Percentiles rank a stretch among this genome's conserved stretches.
Evolutionary conservation across 768 basidiomycete species (phyloP).

Genomic region (Lyophyllum shimeji): DNA sequence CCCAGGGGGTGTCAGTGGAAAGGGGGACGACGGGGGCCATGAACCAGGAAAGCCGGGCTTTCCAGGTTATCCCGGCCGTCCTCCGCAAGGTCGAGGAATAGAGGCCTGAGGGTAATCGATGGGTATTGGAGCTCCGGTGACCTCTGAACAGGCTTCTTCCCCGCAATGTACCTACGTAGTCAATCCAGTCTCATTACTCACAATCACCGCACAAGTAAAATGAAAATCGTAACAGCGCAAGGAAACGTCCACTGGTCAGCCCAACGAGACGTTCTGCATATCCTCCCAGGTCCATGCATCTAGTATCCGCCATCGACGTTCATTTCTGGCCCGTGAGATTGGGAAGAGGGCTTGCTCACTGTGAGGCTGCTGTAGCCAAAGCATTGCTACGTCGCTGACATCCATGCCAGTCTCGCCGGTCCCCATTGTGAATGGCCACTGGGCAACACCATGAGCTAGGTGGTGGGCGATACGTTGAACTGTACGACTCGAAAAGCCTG

Average conservation of each 20-base stretch:
- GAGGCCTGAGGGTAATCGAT: not conserved
- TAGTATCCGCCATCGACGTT: not conserved
- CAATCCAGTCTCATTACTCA: not conserved
- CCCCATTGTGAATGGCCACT: constrained; percentile 8
- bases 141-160: not conserved
- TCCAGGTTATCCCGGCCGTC: constrained; percentile 11
- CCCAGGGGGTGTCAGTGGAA: constrained; percentile 8
- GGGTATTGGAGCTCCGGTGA: not conserved
- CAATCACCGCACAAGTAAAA: not conserved
- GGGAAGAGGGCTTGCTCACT: constrained; percentile 7
- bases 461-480: not conserved
- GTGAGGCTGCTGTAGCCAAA: constrained; percentile 14
- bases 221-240: not conserved
- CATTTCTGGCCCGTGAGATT: not conserved
- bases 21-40: not conserved
- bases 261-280: not conserved
- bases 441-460: not conserved
- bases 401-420: constrained; percentile 11
- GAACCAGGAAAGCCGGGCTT: constrained; percentile 11
- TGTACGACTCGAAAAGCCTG: not conserved
- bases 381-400: constrained; percentile 12
- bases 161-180: not conserved
- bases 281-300: constrained; percentile 11
- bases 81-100: constrained; percentile 1
- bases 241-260: not conserved